phyloP scores from a whole-genome alignment of 1,284 basidiomycete genomes.

The Rhodotorula sp. region DNA sequence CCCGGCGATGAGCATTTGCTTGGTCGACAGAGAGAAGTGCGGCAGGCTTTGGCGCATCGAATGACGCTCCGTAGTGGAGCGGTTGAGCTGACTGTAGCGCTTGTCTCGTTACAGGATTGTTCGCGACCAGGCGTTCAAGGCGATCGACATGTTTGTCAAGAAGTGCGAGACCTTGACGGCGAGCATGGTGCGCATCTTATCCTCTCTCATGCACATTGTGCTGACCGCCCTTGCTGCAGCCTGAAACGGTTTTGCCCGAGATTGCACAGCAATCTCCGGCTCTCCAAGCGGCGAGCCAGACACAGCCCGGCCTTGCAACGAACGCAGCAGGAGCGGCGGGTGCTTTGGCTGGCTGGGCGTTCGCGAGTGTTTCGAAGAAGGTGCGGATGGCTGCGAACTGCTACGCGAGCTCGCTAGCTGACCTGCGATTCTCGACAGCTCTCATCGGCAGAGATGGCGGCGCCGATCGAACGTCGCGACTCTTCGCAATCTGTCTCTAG shows the following conservation, averaged over 20 bases:
- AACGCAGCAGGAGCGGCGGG: conserved; percentile 85
- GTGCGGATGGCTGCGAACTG: conserved; percentile 48
- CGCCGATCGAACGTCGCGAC: conserved; percentile 47
- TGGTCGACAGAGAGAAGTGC: conserved; percentile 73
- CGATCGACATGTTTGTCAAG: conserved; percentile 79
- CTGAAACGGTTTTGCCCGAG: conserved; percentile 60
- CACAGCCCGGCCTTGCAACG: conserved; percentile 64
- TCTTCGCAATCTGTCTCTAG: conserved; percentile 9
- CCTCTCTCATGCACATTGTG: background rate
- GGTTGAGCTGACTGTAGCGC: background rate
- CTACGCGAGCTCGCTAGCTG: no score
- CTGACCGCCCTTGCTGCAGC: conserved; percentile 53
- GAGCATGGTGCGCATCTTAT: conserved; percentile 66
- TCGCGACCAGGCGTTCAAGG: conserved; percentile 90
- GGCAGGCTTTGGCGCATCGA: background rate
- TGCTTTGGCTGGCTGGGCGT: conserved; percentile 89
- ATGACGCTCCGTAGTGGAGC: no score
- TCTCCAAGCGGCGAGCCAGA: conserved; percentile 31
- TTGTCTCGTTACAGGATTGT: conserved; percentile 61
- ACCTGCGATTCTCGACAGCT: conserved; percentile 48
- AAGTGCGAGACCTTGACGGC: conserved; percentile 74
- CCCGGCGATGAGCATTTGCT: conserved; percentile 72
- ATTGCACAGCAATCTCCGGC: conserved; percentile 15
- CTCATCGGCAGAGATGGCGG: conserved; percentile 45
- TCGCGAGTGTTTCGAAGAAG: conserved; percentile 78